Percentiles rank a stretch among this genome's conserved stretches.
These are phyloP conservation scores for Colletotrichum caudatum DNA, from an alignment of 2,329 filamentous ascomycete species.

Conservation along the genomic window DNA sequence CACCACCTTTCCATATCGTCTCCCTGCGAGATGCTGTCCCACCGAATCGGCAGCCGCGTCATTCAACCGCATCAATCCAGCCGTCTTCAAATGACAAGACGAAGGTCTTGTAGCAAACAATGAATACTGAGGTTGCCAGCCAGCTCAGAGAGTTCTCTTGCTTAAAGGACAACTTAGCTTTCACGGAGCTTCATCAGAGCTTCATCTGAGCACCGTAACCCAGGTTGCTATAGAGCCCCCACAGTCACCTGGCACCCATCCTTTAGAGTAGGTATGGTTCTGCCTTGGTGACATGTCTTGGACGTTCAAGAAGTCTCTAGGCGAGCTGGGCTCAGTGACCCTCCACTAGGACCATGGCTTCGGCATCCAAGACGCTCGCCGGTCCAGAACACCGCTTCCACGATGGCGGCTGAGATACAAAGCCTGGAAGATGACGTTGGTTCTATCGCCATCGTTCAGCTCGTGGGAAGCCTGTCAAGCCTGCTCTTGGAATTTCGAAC, in stretches of 20 bases:
- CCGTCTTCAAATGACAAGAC: background rate
- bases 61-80: background rate
- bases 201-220: background rate
- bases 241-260: background rate
- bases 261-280: background rate
- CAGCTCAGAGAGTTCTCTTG: background rate
- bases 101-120: too few species aligned
- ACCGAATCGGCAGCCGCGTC: background rate
- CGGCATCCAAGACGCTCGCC: background rate
- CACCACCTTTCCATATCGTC: background rate
- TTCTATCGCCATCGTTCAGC: conserved; percentile 3
- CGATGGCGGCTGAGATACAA: background rate
- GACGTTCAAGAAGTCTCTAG: background rate
- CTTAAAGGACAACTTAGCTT: background rate
- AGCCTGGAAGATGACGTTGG: background rate
- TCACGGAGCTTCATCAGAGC: background rate
- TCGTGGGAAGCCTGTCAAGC: conserved; percentile 5
- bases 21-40: background rate
- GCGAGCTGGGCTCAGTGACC: background rate
- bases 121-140: too few species aligned
- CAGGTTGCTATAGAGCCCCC: background rate
- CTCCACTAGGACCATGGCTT: background rate
- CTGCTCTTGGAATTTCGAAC: background rate
- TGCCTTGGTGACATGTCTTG: background rate
- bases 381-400: background rate